Evolutionary conservation across 1,284 basidiomycete genomes (phyloP).

Genomic region (Malassezia equina): DNA sequence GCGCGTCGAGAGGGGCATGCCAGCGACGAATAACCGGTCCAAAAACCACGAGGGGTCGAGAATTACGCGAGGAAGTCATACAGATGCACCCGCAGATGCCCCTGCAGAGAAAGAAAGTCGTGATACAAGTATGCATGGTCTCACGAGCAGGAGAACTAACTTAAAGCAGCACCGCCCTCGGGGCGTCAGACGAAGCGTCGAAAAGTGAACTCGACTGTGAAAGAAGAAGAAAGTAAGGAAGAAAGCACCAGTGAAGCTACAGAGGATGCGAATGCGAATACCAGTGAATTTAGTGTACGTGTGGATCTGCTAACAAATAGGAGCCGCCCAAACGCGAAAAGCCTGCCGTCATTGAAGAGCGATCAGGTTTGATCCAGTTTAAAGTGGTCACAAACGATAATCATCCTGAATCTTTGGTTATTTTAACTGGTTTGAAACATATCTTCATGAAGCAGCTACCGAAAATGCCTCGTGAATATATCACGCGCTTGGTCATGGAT

Average conservation of each 20-base stretch:
- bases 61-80: neutral
- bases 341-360: slow-evolving; percentile 70
- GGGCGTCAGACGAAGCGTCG: slow-evolving; percentile 2
- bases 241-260: neutral
- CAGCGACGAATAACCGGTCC: neutral
- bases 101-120: neutral
- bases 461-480: slow-evolving; percentile 98
- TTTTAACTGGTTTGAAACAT: slow-evolving; percentile 87
- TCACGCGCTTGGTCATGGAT: slow-evolving; percentile 88
- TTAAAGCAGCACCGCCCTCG: neutral
- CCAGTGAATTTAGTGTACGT: slow-evolving; percentile 7
- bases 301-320: neutral
- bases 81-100: neutral
- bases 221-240: neutral
- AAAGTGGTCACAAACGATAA: slow-evolving; percentile 76
- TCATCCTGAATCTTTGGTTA: slow-evolving; percentile 59
- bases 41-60: neutral
- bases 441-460: slow-evolving; percentile 95
- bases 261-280: neutral
- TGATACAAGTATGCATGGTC: neutral
- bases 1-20: neutral
- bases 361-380: slow-evolving; percentile 72
- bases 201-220: neutral
- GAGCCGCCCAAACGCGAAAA: slow-evolving; percentile 29
- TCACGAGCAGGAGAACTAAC: neutral